These are phyloP conservation scores for Fusarium sp. DNA, from an alignment of 2,329 filamentous ascomycete genomes.

Conservation along the genomic window DNA sequence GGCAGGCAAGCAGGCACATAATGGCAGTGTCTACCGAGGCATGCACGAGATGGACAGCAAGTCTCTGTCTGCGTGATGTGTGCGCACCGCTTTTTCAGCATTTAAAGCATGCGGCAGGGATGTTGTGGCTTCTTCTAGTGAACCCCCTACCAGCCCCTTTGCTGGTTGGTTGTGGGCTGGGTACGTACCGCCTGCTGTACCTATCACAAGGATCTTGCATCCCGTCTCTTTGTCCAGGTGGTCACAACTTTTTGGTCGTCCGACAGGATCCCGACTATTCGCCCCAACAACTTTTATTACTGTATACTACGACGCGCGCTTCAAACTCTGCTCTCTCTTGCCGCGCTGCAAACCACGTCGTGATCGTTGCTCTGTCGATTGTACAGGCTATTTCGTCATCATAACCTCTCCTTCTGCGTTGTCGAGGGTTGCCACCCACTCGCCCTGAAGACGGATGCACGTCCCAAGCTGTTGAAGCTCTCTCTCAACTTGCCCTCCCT, in stretches of 20 bases:
- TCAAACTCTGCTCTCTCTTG: slow-evolving; percentile 17
- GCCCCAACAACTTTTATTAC: slow-evolving; percentile 36
- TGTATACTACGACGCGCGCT: not conserved
- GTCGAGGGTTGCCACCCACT: slow-evolving; percentile 35
- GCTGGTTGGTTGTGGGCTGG: slow-evolving; percentile 6
- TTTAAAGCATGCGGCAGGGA: slow-evolving; percentile 27
- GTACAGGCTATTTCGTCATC: slow-evolving; percentile 19
- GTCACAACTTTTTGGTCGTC: slow-evolving; percentile 46
- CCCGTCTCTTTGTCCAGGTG: slow-evolving; percentile 43
- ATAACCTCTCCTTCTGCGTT: slow-evolving; percentile 10
- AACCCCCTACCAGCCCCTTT: slow-evolving; percentile 2
- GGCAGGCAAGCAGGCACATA: no score
- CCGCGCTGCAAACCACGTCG: not conserved
- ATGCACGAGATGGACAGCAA: slow-evolving; percentile 10
- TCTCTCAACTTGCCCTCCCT: slow-evolving; percentile 19
- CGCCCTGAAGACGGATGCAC: slow-evolving; percentile 39
- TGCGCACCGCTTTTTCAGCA: slow-evolving; percentile 15
- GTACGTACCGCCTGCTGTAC: slow-evolving; percentile 35
- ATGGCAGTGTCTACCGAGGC: not conserved
- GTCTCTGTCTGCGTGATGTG: slow-evolving; percentile 9
- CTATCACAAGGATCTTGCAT: slow-evolving; percentile 42
- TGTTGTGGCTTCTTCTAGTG: not conserved
- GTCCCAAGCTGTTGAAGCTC: slow-evolving; percentile 35
- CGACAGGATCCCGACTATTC: slow-evolving; percentile 34
- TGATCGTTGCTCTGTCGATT: not conserved